Conservation (phyloP, 2,329 filamentous ascomycete genomes). For the Nemania sp. region DNA sequence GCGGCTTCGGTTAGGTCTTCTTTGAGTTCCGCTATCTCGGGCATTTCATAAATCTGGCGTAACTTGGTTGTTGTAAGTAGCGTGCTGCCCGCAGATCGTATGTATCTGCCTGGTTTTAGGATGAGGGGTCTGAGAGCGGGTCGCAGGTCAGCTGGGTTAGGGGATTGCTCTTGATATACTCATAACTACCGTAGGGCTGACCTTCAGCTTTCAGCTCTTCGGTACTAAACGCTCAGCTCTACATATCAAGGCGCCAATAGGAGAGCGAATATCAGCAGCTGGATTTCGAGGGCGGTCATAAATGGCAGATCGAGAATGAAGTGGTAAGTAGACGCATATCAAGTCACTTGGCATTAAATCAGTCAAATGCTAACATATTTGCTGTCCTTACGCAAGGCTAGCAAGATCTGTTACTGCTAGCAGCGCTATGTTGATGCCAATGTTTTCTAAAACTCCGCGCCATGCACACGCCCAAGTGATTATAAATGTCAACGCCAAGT, state of each 20-base stretch:
- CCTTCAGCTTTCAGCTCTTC: not conserved
- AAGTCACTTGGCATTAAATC: too few relatives aligned
- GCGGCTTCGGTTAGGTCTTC: slow-evolving; percentile 4
- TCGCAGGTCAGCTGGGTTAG: not conserved
- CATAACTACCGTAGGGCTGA: not conserved
- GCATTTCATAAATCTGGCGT: not conserved
- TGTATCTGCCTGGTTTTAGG: not conserved
- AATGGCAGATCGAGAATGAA: not conserved
- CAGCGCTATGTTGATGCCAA: too few relatives aligned
- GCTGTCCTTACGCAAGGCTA: too few relatives aligned
- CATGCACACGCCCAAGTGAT: slow-evolving; percentile 8
- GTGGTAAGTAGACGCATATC: not conserved
- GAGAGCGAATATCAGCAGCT: not conserved
- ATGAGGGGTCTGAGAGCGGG: not conserved
- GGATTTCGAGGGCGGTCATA: not conserved
- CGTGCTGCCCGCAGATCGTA: not conserved
- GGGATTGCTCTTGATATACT: not conserved
- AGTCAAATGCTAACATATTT: too few relatives aligned
- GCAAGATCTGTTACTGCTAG: not conserved
- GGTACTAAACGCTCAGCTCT: not conserved
- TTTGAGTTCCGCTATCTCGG: not conserved
- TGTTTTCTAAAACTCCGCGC: slow-evolving; percentile 12
- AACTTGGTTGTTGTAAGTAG: not conserved
- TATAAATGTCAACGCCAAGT: not conserved
- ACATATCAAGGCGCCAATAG: not conserved